Evolutionary conservation across 2,329 filamentous ascomycete species (phyloP).

Genomic region (Cephalotrichum gorgonifer): DNA sequence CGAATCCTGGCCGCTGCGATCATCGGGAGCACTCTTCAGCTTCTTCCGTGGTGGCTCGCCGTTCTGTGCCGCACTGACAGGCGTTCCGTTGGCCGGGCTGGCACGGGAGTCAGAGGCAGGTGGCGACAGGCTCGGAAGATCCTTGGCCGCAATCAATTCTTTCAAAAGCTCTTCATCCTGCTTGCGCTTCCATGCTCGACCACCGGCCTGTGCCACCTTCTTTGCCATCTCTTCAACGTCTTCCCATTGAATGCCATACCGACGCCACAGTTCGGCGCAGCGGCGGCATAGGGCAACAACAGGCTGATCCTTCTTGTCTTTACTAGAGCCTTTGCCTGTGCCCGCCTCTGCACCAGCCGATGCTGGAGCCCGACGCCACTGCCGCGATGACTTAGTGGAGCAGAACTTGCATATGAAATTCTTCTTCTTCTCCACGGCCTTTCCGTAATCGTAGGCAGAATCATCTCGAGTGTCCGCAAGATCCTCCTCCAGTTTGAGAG

Average conservation of each 20-base stretch:
- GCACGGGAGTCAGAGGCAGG: constrained; percentile 8
- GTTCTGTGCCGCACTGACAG: neutral
- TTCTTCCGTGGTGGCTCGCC: constrained; percentile 55
- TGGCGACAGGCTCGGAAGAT: constrained; percentile 18
- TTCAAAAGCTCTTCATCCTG: constrained; percentile 85
- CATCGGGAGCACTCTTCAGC: constrained; percentile 45
- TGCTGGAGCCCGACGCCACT: constrained; percentile 85
- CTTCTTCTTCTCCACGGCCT: constrained; percentile 68
- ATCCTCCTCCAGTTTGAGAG: constrained; percentile 76
- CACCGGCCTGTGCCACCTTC: constrained; percentile 70
- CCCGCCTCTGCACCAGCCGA: constrained; percentile 55
- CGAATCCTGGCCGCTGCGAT: constrained; percentile 22
- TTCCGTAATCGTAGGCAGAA: constrained; percentile 87
- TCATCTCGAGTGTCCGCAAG: constrained; percentile 89
- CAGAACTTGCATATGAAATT: constrained; percentile 94
- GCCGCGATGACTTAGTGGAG: constrained; percentile 63
- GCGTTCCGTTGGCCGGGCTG: neutral
- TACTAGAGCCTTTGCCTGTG: constrained; percentile 44
- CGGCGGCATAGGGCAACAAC: constrained; percentile 79
- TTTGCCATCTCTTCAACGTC: constrained; percentile 84
- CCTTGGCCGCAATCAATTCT: constrained; percentile 57
- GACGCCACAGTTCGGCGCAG: constrained; percentile 88
- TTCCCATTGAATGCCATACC: constrained; percentile 94
- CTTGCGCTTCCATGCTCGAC: constrained; percentile 75
- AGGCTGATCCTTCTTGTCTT: constrained; percentile 67